A percentile compares a stretch with the other conserved stretches of the same genome.
Conservation (phyloP, 352 stramenopile genomes). For the Pythium phragmiticola region DNA sequence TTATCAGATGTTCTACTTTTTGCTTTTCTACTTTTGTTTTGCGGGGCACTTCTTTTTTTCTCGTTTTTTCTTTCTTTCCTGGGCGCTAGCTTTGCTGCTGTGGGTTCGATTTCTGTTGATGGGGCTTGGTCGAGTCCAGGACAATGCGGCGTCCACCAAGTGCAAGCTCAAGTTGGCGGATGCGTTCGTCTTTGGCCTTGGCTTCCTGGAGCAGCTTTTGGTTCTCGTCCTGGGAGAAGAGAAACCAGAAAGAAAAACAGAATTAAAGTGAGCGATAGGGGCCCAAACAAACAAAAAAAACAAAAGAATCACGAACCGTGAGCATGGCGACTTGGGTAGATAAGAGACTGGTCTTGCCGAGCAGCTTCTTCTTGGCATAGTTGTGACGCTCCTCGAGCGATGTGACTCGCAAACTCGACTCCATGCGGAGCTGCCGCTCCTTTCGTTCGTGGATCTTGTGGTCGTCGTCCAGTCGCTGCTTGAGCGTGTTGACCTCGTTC, state of each 20-base stretch:
- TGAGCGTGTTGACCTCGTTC: slow-evolving; percentile 45
- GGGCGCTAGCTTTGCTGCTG: slow-evolving; percentile 10
- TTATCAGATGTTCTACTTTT: slow-evolving; percentile 5
- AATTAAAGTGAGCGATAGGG: no score
- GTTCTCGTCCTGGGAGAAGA: slow-evolving; percentile 34
- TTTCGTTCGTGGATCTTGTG: slow-evolving; percentile 35
- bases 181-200: slow-evolving; percentile 40
- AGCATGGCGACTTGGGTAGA: slow-evolving; percentile 39
- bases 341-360: slow-evolving; percentile 28
- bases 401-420: slow-evolving; percentile 43
- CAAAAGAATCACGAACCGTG: slow-evolving; percentile 19
- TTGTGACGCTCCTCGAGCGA: slow-evolving; percentile 52
- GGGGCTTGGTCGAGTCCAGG: slow-evolving; percentile 5
- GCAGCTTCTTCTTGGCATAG: slow-evolving; percentile 39
- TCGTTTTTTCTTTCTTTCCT: background rate
- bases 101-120: slow-evolving; percentile 1
- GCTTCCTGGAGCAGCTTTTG: slow-evolving; percentile 34
- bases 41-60: background rate
- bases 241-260: background rate
- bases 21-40: background rate
- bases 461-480: slow-evolving; percentile 40
- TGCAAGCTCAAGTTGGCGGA: slow-evolving; percentile 54
- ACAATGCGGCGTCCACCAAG: slow-evolving; percentile 43
- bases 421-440: slow-evolving; percentile 51
- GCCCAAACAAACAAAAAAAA: background rate